phyloP scores from a whole-genome alignment of 257 asterid species.

The Solanum piurae region DNA sequence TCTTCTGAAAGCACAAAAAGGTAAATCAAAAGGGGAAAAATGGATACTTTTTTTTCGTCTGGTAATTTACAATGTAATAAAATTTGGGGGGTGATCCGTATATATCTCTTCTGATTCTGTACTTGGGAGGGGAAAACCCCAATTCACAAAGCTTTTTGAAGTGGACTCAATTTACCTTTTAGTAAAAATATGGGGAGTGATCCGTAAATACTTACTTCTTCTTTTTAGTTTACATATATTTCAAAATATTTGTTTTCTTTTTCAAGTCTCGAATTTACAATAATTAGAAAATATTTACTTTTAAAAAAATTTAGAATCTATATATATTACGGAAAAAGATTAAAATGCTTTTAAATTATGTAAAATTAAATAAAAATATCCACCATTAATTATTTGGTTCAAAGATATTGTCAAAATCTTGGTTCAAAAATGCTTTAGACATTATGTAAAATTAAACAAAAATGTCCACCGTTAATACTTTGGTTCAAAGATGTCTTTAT shows the following conservation, averaged over 20 bases:
- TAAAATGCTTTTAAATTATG: accelerated
- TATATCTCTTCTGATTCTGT: not conserved
- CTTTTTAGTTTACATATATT: not conserved
- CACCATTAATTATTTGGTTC: too few relatives aligned
- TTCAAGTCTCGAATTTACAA: not conserved
- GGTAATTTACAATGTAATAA: not conserved
- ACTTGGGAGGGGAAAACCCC: not conserved
- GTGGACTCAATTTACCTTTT: not conserved
- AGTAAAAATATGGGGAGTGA: not conserved
- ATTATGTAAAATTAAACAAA: too few relatives aligned
- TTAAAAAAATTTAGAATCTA: not conserved
- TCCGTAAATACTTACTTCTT: not conserved
- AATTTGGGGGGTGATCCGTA: not conserved
- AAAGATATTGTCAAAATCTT: too few relatives aligned
- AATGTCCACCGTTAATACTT: too few relatives aligned
- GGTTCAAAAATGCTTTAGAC: not conserved
- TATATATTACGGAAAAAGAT: too few relatives aligned
- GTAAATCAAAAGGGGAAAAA: not conserved
- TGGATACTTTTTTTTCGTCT: not conserved
- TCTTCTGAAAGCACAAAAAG: not conserved
- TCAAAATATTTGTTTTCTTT: not conserved
- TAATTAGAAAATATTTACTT: not conserved
- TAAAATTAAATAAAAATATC: too few relatives aligned
- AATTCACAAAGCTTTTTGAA: not conserved
- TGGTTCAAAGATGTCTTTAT: too few relatives aligned